Conservation (phyloP, 148 eudicot genomes). For the Fagopyrum homotropicum region DNA sequence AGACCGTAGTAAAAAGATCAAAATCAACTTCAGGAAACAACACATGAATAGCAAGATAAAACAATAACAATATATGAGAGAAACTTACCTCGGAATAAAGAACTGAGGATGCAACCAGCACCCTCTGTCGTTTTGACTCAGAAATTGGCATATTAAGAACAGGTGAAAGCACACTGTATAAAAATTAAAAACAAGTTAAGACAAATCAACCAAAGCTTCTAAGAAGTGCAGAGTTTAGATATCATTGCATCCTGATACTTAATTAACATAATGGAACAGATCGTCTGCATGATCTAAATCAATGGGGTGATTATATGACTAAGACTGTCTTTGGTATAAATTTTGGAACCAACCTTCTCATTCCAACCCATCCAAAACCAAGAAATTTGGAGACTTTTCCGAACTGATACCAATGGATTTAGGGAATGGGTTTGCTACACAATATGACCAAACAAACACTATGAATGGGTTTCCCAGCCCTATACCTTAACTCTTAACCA, state of each 20-base stretch:
- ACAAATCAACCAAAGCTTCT: neutral
- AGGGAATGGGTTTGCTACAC: too few species aligned
- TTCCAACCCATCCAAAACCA: too few species aligned
- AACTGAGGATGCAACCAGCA: constrained; percentile 83
- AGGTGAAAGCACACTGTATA: constrained; percentile 94
- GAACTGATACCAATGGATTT: too few species aligned
- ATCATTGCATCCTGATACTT: neutral
- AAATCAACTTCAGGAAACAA: neutral
- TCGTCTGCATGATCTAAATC: neutral
- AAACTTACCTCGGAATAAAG: constrained; percentile 91
- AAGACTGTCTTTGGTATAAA: too few species aligned
- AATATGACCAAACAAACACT: too few species aligned
- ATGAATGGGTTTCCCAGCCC: too few species aligned
- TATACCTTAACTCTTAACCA: too few species aligned
- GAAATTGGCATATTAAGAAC: constrained; percentile 86
- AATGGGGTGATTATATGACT: neutral
- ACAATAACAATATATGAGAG: neutral
- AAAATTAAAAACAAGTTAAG: constrained; percentile 13
- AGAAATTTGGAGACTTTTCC: too few species aligned
- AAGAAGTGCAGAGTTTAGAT: neutral
- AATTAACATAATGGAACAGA: neutral
- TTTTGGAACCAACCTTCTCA: too few species aligned
- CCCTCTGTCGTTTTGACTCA: constrained; percentile 95
- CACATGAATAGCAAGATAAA: neutral
- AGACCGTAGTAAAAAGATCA: neutral